phyloP scores from a whole-genome alignment of 177 flowering plant species.

The Telopea speciosissima region DNA sequence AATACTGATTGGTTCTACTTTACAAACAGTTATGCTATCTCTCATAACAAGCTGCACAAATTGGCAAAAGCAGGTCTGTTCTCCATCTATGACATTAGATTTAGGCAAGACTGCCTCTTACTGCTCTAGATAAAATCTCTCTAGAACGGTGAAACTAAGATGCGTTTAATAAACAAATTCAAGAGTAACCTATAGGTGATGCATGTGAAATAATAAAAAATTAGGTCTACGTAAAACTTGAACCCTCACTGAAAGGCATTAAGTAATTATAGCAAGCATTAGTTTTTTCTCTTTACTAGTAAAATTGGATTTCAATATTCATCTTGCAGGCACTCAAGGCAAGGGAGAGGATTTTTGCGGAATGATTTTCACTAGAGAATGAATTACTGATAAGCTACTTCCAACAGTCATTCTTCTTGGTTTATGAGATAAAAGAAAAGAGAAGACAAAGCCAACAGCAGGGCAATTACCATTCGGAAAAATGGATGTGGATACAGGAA shows the following conservation, averaged over 20 bases:
- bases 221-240: neutral
- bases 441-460: too few relatives aligned
- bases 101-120: neutral
- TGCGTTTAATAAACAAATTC: neutral
- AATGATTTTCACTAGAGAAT: slow-evolving; percentile 11
- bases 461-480: too few relatives aligned
- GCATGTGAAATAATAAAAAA: neutral
- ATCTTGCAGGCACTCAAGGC: slow-evolving; percentile 35
- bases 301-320: neutral
- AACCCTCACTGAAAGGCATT: too few relatives aligned
- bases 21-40: slow-evolving; percentile 45
- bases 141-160: neutral
- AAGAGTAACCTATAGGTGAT: neutral
- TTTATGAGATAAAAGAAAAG: too few relatives aligned
- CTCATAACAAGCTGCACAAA: slow-evolving; percentile 42
- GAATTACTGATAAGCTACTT: neutral
- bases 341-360: slow-evolving; percentile 37
- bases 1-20: slow-evolving; percentile 40
- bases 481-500: too few relatives aligned
- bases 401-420: neutral
- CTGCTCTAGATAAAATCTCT: neutral
- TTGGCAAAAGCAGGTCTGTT: slow-evolving; percentile 63
- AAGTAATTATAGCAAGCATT: too few relatives aligned
- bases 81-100: neutral
- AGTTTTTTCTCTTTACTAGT: too few relatives aligned